These are phyloP conservation scores for Collybia sordida DNA, from an alignment of 768 basidiomycete genomes.

Conservation along the genomic window DNA sequence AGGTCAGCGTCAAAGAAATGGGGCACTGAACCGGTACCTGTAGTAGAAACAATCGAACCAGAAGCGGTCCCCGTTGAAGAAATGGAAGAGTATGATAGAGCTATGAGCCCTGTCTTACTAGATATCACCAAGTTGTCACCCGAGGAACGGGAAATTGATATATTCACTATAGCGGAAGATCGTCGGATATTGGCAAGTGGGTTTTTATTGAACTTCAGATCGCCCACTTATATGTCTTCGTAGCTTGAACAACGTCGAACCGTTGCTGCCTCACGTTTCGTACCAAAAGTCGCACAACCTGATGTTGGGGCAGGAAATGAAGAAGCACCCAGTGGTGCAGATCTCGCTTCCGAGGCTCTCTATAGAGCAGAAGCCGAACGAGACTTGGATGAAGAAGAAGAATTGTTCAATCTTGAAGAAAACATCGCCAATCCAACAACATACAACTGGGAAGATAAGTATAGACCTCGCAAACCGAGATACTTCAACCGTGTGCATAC, in stretches of 20 bases:
- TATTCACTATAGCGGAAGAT: slow-evolving; percentile 70
- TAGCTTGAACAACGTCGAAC: slow-evolving; percentile 79
- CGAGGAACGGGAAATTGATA: slow-evolving; percentile 83
- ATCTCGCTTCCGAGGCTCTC: slow-evolving; percentile 85
- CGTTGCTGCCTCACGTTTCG: slow-evolving; percentile 85
- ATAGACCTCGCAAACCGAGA: slow-evolving; percentile 92
- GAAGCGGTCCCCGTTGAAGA: slow-evolving; percentile 50
- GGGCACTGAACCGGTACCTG: slow-evolving; percentile 34
- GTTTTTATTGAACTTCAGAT: background rate
- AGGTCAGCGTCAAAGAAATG: slow-evolving; percentile 47
- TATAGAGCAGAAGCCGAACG: slow-evolving; percentile 91
- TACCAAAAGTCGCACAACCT: slow-evolving; percentile 70
- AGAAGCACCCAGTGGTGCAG: slow-evolving; percentile 61
- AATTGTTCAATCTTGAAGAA: slow-evolving; percentile 92
- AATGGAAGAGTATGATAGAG: slow-evolving; percentile 77
- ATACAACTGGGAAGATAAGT: slow-evolving; percentile 99
- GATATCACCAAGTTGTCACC: slow-evolving; percentile 67
- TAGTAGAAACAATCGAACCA: slow-evolving; percentile 27
- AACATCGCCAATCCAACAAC: slow-evolving; percentile 78
- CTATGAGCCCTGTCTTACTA: slow-evolving; percentile 82
- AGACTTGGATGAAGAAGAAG: slow-evolving; percentile 95
- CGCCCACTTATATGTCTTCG: slow-evolving; percentile 5
- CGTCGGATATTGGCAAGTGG: slow-evolving; percentile 58
- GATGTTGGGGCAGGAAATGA: slow-evolving; percentile 55
- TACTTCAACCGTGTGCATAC: slow-evolving; percentile 99